Conservation (phyloP, 352 stramenopile species). For the Pythium scleroteichum region DNA sequence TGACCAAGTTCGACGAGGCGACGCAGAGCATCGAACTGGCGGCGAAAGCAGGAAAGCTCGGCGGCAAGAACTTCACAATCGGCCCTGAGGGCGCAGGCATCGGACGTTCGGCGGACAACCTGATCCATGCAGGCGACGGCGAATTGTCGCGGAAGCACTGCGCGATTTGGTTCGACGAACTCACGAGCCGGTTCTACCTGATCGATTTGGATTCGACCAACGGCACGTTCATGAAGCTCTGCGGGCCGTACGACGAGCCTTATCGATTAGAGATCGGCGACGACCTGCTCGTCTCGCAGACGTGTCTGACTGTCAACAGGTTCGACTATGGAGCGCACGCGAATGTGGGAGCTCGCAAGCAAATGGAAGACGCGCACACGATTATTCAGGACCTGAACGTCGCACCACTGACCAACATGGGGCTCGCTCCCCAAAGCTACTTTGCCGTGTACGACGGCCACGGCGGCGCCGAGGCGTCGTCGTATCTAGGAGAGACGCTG, state of each 20-base stretch:
- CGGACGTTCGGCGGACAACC: constrained; percentile 85
- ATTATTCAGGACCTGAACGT: constrained; percentile 92
- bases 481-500: constrained; percentile 82
- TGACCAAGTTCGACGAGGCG: constrained; percentile 52
- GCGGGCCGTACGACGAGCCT: constrained; percentile 91
- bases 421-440: constrained; percentile 89
- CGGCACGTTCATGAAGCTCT: constrained; percentile 96
- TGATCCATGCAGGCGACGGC: constrained; percentile 93
- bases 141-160: constrained; percentile 95
- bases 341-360: constrained; percentile 91
- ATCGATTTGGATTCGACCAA: constrained; percentile 90
- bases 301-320: constrained; percentile 95
- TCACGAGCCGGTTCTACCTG: constrained; percentile 78
- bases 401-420: constrained; percentile 45
- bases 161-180: constrained; percentile 90
- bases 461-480: constrained; percentile 92
- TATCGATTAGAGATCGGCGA: constrained; percentile 93
- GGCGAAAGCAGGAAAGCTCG: constrained; percentile 64
- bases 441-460: constrained; percentile 97
- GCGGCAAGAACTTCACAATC: constrained; percentile 76
- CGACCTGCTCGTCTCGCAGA: constrained; percentile 95
- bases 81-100: constrained; percentile 86
- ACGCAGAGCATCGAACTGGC: constrained; percentile 58
- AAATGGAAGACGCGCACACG: constrained; percentile 96
- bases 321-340: constrained; percentile 97